These are phyloP conservation scores for Erysimum cheiranthoides DNA, from an alignment of 345 rosid species.

Conservation along the genomic window DNA sequence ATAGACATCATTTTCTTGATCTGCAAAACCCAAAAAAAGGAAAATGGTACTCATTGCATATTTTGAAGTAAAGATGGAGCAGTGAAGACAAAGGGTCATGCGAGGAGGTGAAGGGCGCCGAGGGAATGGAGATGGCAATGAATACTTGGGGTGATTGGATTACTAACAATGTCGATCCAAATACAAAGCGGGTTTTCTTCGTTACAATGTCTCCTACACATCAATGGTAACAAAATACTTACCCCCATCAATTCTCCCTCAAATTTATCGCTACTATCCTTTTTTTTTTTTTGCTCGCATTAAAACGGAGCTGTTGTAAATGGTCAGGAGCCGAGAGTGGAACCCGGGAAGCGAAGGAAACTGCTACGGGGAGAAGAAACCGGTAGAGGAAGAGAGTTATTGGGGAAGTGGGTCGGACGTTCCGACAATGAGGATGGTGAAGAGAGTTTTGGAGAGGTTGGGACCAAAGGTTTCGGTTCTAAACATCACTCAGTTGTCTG, in stretches of 20 bases:
- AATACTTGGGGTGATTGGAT: conserved; percentile 93
- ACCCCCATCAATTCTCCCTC: not conserved
- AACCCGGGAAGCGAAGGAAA: conserved; percentile 74
- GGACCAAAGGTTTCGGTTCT: conserved; percentile 75
- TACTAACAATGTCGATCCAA: conserved; percentile 56
- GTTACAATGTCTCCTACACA: conserved; percentile 98
- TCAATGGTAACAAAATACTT: conserved; percentile 52
- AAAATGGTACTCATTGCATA: not conserved
- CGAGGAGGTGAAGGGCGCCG: conserved; percentile 75
- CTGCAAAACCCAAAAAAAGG: not conserved
- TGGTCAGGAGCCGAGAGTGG: conserved; percentile 88
- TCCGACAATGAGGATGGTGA: conserved; percentile 82
- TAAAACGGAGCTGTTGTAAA: conserved; percentile 12
- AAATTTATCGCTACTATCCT: not conserved
- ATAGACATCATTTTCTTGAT: not conserved
- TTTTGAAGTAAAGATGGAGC: conserved; percentile 74
- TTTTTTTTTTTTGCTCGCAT: not conserved
- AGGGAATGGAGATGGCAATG: conserved; percentile 96
- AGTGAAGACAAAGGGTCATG: conserved; percentile 66
- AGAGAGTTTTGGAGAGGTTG: conserved; percentile 59
- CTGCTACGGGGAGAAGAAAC: conserved; percentile 73
- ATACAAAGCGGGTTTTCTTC: conserved; percentile 66
- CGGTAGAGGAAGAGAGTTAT: conserved; percentile 65
- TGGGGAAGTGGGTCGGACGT: conserved; percentile 94
- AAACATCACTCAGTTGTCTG: conserved; percentile 93